phyloP scores from a whole-genome alignment of 2,329 filamentous ascomycete species.

The Calonectria naviculata region DNA sequence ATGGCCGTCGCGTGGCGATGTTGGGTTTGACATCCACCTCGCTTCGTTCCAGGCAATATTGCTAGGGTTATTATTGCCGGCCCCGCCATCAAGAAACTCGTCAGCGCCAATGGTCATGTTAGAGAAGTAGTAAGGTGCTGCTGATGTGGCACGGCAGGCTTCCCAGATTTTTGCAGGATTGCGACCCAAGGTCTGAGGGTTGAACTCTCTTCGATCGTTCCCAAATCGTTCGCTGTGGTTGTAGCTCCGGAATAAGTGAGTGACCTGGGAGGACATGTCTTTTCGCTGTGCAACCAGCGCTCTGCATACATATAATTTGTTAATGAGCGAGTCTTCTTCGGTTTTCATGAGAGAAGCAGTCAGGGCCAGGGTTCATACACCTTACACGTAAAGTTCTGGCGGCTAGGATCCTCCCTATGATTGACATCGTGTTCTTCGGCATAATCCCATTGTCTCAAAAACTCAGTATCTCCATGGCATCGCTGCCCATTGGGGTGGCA shows the following conservation, averaged over 20 bases:
- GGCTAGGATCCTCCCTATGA: background rate
- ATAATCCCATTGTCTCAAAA: constrained; percentile 1
- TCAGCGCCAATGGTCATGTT: background rate
- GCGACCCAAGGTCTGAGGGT: background rate
- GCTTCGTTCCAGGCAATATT: constrained; percentile 6
- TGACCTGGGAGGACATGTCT: background rate
- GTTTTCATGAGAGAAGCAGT: too few relatives aligned
- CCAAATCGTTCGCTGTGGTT: background rate
- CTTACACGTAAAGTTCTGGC: background rate
- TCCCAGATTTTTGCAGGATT: background rate
- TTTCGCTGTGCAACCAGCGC: background rate
- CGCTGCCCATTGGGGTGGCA: background rate
- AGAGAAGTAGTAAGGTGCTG: background rate
- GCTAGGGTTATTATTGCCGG: background rate
- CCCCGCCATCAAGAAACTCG: constrained; percentile 1
- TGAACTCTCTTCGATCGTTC: background rate
- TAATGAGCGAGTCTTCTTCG: too few relatives aligned
- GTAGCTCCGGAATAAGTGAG: constrained; percentile 1
- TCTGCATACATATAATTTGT: background rate
- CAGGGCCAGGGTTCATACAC: background rate
- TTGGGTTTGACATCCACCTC: background rate
- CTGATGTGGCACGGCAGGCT: background rate
- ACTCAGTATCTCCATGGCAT: background rate
- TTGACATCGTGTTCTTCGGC: background rate
- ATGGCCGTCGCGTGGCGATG: background rate